A percentile compares a stretch with the other conserved stretches of the same genome.
Conservation (phyloP, 495 filamentous ascomycete genomes). For the Niebla homalea region DNA sequence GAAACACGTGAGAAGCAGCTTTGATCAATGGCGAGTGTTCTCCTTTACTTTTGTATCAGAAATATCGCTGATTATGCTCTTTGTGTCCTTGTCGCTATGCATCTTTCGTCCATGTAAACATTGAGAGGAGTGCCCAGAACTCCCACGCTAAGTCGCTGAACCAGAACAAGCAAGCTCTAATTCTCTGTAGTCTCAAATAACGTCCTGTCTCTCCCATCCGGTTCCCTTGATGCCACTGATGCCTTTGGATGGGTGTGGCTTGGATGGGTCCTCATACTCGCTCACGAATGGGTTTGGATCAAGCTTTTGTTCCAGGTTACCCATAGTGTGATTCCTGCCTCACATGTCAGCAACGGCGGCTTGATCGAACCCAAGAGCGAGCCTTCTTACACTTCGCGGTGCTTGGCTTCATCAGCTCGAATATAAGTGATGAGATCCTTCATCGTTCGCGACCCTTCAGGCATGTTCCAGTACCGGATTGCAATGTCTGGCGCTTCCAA, state of each 20-base stretch:
- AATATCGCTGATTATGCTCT: no score
- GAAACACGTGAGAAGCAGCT: no score
- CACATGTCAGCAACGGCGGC: not conserved
- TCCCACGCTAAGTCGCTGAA: slow-evolving; percentile 12
- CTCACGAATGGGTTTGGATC: slow-evolving; percentile 88
- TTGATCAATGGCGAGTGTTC: no score
- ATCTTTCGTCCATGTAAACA: not conserved
- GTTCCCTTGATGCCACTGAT: slow-evolving; percentile 50
- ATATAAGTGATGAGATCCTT: slow-evolving; percentile 76
- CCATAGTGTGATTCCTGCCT: slow-evolving; percentile 66
- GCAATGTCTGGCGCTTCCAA: slow-evolving; percentile 80
- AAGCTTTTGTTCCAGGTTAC: slow-evolving; percentile 63
- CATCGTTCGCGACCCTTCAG: slow-evolving; percentile 71
- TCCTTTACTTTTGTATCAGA: no score
- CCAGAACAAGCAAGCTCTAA: not conserved
- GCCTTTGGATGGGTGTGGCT: slow-evolving; percentile 57
- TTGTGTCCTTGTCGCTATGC: not conserved
- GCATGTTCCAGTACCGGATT: slow-evolving; percentile 83
- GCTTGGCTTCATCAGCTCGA: slow-evolving; percentile 90
- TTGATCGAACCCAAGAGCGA: not conserved
- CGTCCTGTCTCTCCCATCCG: slow-evolving; percentile 77
- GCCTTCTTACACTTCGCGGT: slow-evolving; percentile 56
- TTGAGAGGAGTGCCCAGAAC: slow-evolving; percentile 1
- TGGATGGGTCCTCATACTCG: slow-evolving; percentile 49
- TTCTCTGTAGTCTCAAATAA: slow-evolving; percentile 43